A percentile compares a stretch with the other conserved stretches of the same genome.
These are phyloP conservation scores for Beauveria brongniartii DNA, from an alignment of 2,329 filamentous ascomycete genomes.

Conservation along the genomic window DNA sequence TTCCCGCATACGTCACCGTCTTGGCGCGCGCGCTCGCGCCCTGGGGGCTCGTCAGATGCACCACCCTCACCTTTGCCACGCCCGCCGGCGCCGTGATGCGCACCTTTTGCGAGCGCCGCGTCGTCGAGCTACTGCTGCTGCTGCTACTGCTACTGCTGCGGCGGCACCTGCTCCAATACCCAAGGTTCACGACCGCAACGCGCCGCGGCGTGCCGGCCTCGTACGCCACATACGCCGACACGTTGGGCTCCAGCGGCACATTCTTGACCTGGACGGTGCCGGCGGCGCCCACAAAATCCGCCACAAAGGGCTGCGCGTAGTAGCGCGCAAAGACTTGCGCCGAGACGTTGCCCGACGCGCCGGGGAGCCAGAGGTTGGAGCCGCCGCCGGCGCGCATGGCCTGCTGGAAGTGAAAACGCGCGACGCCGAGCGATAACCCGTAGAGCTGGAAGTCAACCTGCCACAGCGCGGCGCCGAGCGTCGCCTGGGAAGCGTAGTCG, in stretches of 20 bases:
- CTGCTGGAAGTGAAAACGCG: constrained; percentile 30
- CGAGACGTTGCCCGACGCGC: constrained; percentile 17
- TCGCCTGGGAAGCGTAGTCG: constrained; percentile 24
- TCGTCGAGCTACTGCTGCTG: not conserved
- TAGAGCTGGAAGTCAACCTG: constrained; percentile 31
- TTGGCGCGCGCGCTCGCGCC: constrained; percentile 26
- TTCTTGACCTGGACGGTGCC: constrained; percentile 21
- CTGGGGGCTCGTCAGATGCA: constrained; percentile 24
- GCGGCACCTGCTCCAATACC: constrained; percentile 26
- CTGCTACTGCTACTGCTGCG: constrained; percentile 1
- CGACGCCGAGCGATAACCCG: constrained; percentile 24
- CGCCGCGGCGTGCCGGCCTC: constrained; percentile 20
- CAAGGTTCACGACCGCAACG: constrained; percentile 24
- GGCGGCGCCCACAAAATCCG: constrained; percentile 27
- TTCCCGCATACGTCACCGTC: constrained; percentile 29
- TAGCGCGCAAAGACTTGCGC: constrained; percentile 28
- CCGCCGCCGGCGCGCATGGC: constrained; percentile 27
- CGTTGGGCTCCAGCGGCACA: constrained; percentile 17
- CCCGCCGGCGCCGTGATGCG: not conserved
- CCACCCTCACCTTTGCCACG: constrained; percentile 18
- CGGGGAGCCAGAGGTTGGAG: constrained; percentile 23
- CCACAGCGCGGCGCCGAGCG: constrained; percentile 28
- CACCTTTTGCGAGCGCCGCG: not conserved
- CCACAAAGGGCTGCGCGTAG: constrained; percentile 29
- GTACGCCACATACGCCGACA: constrained; percentile 24